Conservation (phyloP, 768 basidiomycete genomes). For the Lactifluus pinguis region DNA sequence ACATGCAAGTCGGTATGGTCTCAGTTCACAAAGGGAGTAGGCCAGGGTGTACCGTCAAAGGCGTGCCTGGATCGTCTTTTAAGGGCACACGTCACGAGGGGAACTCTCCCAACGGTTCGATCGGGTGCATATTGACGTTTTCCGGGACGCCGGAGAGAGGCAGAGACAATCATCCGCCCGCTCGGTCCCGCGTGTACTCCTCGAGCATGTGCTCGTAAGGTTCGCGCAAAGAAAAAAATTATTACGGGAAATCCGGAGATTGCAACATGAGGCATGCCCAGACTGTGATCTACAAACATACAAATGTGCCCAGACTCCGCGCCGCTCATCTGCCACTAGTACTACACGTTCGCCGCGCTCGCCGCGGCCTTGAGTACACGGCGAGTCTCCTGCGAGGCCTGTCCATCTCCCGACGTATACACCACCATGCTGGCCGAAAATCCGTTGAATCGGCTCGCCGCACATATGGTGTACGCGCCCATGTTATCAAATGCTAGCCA, state of each 20-base stretch:
- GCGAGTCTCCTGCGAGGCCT: slow-evolving; percentile 43
- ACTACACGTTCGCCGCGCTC: slow-evolving; percentile 13
- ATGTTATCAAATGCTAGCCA: slow-evolving; percentile 98
- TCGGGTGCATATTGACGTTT: slow-evolving; percentile 8
- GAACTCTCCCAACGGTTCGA: slow-evolving; percentile 12
- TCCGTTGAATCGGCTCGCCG: slow-evolving; percentile 93
- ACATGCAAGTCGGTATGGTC: background rate
- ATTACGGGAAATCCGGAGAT: slow-evolving; percentile 17
- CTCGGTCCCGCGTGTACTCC: slow-evolving; percentile 4
- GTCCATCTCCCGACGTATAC: slow-evolving; percentile 60
- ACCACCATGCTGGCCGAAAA: slow-evolving; percentile 73
- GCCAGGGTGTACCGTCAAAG: slow-evolving; percentile 6
- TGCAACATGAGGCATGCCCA: slow-evolving; percentile 7
- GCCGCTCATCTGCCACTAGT: background rate
- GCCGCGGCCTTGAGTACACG: slow-evolving; percentile 43
- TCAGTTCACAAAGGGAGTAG: background rate
- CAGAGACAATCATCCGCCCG: background rate
- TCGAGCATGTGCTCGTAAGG: slow-evolving; percentile 14
- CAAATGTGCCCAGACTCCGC: slow-evolving; percentile 1
- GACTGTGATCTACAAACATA: background rate
- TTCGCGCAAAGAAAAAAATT: background rate
- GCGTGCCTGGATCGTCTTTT: slow-evolving; percentile 19
- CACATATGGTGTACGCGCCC: slow-evolving; percentile 99
- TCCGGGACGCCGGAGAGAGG: slow-evolving; percentile 11
- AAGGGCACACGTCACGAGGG: slow-evolving; percentile 19